Evolutionary conservation across 177 flowering plant genomes (phyloP).

Genomic region (Tripterygium wilfordii): DNA sequence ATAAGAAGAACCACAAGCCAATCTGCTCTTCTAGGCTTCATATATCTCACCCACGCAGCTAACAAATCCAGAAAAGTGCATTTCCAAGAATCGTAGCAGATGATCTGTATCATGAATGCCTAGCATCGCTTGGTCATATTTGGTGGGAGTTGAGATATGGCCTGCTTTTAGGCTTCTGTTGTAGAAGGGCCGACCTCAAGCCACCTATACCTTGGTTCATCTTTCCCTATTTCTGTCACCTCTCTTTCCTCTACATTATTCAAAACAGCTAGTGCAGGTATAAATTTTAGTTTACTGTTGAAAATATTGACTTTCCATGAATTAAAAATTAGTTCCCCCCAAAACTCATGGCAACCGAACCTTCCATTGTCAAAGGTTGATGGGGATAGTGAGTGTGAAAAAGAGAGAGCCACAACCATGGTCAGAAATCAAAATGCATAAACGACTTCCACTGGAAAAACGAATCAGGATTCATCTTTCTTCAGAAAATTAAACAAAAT

Average conservation of each 20-base stretch:
- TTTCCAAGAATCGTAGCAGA: constrained; percentile 40
- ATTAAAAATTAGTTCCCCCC: not conserved
- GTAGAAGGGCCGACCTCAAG: constrained; percentile 33
- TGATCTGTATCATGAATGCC: constrained; percentile 69
- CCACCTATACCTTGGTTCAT: constrained; percentile 49
- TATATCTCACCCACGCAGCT: constrained; percentile 64
- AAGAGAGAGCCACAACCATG: no score
- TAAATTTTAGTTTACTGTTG: not conserved
- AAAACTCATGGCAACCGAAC: not conserved
- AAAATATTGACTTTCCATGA: no score
- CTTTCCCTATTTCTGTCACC: constrained; percentile 10
- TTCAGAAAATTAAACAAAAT: no score
- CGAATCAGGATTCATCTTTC: no score
- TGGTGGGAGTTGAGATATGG: constrained; percentile 47
- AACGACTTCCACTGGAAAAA: no score
- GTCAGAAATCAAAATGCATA: no score
- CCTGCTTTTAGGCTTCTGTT: constrained; percentile 45
- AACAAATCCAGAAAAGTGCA: constrained; percentile 39
- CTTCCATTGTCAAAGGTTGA: not conserved
- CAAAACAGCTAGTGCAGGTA: not conserved
- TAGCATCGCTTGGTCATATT: constrained; percentile 70
- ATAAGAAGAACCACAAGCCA: constrained; percentile 82
- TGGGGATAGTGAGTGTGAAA: not conserved
- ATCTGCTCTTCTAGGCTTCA: constrained; percentile 81
- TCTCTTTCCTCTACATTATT: constrained; percentile 10